Base-by-base conservation (phyloP, 352 stramenopile genomes). In the Plasmopara muralis region DNA sequence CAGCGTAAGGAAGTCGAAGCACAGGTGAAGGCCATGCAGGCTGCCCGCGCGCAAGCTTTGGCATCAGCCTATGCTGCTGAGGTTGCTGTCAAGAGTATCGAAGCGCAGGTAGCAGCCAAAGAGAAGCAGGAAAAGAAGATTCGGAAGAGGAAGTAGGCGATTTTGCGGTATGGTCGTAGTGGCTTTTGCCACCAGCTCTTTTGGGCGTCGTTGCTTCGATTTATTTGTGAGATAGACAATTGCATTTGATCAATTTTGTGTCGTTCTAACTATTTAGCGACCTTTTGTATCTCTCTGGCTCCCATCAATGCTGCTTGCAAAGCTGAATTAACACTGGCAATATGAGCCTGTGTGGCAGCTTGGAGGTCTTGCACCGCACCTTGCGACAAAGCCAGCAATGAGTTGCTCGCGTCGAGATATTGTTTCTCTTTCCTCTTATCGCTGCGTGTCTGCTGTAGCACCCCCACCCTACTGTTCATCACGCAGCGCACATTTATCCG, bases 1-100 rank as follows among this genome's bases (percentile, higher is more conserved):
- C 83, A 89, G 66, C 72, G 77, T 42, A 89, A 89, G 67, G 72
- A 67, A 31, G 70, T 66, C 4, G 77, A 89, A 53, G 74, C 62
- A 44, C 77, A 90, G 68, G 76, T 89, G 64, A 76, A 83, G 50
- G 76, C 69, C 43, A 77, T 82, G 74, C 66, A 75, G 57, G 50
- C 63, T 6, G 68, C 71, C 12, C 73, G 80, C 34, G 66, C 67
- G n/a, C 70, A 79, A 55, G 67, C 64, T 54, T 62, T 83, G 44
- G 70, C 57, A 39, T 60, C 85, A 62, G 66, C 61, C n/a, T 51
- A 66, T 39, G 64, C 70, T 43, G 66, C 64, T 6, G 49, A 66
- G 30, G 38, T 52, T 37, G 57, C 65, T 12, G 60, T 76, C 18
- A 63, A 77, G 55, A 74, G 70, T 53, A 67, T 64, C 48, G 64